Evolutionary conservation across 805 yeast genomes (phyloP).

Genomic region (Yarrowia keelungensis): DNA sequence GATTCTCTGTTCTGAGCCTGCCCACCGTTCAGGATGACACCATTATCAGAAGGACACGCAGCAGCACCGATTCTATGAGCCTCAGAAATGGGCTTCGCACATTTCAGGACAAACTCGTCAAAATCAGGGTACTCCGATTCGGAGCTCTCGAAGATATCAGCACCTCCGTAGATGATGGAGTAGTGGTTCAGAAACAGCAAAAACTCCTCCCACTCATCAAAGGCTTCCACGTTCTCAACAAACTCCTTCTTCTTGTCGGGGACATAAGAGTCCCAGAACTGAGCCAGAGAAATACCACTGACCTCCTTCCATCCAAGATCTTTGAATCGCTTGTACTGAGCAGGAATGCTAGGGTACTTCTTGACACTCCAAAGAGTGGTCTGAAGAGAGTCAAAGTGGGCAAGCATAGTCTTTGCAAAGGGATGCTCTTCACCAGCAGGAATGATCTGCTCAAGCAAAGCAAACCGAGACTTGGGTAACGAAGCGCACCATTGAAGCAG

Average conservation of each 20-base stretch:
- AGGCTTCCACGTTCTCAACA: conserved; percentile 64
- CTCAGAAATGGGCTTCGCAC: conserved; percentile 1
- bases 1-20: conserved; percentile 43
- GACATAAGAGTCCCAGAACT: conserved; percentile 63
- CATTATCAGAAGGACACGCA: conserved; percentile 43
- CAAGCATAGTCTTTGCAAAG: conserved; percentile 75
- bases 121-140: not conserved
- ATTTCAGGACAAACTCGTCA: conserved; percentile 18
- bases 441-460: conserved; percentile 72
- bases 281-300: conserved; percentile 57
- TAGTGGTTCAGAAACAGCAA: conserved; percentile 78
- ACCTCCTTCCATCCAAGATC: conserved; percentile 54
- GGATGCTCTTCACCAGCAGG: conserved; percentile 70
- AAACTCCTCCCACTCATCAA: conserved; percentile 88
- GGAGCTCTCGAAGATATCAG: conserved; percentile 46
- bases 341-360: conserved; percentile 58
- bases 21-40: conserved; percentile 51
- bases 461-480: conserved; percentile 62
- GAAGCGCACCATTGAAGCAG: conserved; percentile 60
- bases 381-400: conserved; percentile 68
- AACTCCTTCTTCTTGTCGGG: conserved; percentile 51
- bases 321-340: conserved; percentile 61
- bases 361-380: conserved; percentile 74
- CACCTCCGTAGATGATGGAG: conserved; percentile 67
- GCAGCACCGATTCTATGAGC: conserved; percentile 56